A percentile compares a stretch with the other conserved stretches of the same genome.
These are phyloP conservation scores for Fusarium torreyae DNA, from an alignment of 2,329 filamentous ascomycete genomes.

Conservation along the genomic window DNA sequence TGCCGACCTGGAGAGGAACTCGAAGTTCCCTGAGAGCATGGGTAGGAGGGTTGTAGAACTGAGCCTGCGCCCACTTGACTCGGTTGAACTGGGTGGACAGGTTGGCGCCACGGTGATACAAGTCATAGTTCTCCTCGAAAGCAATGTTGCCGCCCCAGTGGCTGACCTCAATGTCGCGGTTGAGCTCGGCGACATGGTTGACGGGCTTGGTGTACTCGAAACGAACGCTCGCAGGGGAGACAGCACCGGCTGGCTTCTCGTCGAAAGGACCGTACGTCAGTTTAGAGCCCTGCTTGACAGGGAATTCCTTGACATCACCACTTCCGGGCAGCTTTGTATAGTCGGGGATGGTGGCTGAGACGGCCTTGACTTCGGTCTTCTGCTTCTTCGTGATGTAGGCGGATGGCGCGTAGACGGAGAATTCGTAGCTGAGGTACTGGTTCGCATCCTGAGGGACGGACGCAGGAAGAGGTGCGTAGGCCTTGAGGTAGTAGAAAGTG, in stretches of 20 bases:
- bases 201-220: constrained; percentile 97
- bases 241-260: constrained; percentile 83
- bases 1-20: constrained; percentile 84
- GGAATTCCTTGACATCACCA: constrained; percentile 74
- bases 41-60: constrained; percentile 83
- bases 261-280: constrained; percentile 93
- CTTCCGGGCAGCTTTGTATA: constrained; percentile 80
- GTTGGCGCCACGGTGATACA: constrained; percentile 88
- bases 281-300: constrained; percentile 86
- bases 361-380: constrained; percentile 96
- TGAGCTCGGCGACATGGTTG: constrained; percentile 81
- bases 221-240: constrained; percentile 81
- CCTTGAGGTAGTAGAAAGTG: constrained; percentile 83
- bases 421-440: constrained; percentile 88
- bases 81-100: constrained; percentile 81
- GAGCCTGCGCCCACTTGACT: constrained; percentile 79
- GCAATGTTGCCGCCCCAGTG: constrained; percentile 99
- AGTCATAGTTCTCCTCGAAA: constrained; percentile 92
- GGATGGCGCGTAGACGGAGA: constrained; percentile 87
- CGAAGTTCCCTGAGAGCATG: constrained; percentile 86
- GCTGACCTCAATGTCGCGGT: constrained; percentile 94
- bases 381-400: constrained; percentile 91
- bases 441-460: constrained; percentile 86
- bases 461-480: constrained; percentile 85
- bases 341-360: constrained; percentile 83